A percentile compares a stretch with the other conserved stretches of the same genome.
These are phyloP conservation scores for Hyphopichia wangnamkhiaoensis DNA, from an alignment of 1,139 yeast species.

Conservation along the genomic window DNA sequence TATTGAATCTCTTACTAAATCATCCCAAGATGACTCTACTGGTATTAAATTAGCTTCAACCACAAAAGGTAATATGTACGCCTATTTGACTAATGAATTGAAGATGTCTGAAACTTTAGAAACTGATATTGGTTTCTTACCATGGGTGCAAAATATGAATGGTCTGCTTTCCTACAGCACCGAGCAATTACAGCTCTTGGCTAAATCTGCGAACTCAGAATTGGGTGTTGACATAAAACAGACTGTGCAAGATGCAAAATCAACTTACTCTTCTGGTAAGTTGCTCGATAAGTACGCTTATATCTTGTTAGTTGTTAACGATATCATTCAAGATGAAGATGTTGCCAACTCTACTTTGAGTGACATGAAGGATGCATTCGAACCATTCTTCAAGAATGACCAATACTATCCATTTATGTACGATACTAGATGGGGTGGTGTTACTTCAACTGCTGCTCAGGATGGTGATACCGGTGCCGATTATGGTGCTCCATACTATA, in stretches of 20 bases:
- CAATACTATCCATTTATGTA: conserved; percentile 55
- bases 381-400: conserved; percentile 40
- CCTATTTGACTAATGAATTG: conserved; percentile 52
- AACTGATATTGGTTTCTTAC: conserved; percentile 58
- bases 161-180: conserved; percentile 44
- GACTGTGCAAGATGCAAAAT: conserved; percentile 49
- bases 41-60: conserved; percentile 56
- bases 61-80: conserved; percentile 69
- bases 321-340: conserved; percentile 47
- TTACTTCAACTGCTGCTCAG: conserved; percentile 52
- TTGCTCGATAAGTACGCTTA: conserved; percentile 76
- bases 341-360: conserved; percentile 44
- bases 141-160: conserved; percentile 47
- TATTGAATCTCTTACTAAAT: conserved; percentile 47
- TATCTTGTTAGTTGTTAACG: conserved; percentile 54
- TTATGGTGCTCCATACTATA: conserved; percentile 60
- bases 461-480: conserved; percentile 35
- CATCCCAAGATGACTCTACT: conserved; percentile 40
- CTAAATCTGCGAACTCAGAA: conserved; percentile 58
- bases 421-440: conserved; percentile 59
- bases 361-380: conserved; percentile 47
- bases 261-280: conserved; percentile 70
- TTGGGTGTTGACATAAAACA: conserved; percentile 55
- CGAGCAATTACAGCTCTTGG: conserved; percentile 53
- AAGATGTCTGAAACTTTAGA: conserved; percentile 52